phyloP scores from a whole-genome alignment of 2,329 filamentous ascomycete species.

The Fusarium azukiicola region DNA sequence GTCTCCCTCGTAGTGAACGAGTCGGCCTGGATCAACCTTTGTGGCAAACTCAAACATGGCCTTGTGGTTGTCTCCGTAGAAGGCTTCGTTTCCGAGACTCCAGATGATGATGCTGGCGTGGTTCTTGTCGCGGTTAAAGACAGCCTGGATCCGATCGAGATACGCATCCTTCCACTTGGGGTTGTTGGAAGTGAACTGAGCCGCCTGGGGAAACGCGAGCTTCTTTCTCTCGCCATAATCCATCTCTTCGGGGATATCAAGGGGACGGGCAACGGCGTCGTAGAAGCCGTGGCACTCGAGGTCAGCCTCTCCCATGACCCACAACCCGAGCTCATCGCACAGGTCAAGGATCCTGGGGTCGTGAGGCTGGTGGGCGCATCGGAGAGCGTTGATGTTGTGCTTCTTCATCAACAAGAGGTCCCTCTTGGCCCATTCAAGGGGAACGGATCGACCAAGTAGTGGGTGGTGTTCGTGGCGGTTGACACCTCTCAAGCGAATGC shows the following conservation, averaged over 20 bases:
- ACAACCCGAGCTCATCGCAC: conserved; percentile 83
- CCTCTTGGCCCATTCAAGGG: conserved; percentile 78
- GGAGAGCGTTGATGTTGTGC: conserved; percentile 86
- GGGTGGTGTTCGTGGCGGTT: conserved; percentile 85
- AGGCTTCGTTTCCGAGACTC: conserved; percentile 87
- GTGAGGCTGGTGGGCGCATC: conserved; percentile 85
- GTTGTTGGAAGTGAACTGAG: conserved; percentile 81
- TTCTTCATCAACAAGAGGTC: conserved; percentile 85
- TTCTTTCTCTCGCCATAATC: conserved; percentile 81
- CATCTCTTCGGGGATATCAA: conserved; percentile 75
- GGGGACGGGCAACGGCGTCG: conserved; percentile 70
- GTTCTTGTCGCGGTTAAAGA: conserved; percentile 86
- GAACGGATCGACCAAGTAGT: conserved; percentile 80
- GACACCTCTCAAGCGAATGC: conserved; percentile 82
- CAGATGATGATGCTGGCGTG: conserved; percentile 86
- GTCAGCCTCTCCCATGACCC: conserved; percentile 76
- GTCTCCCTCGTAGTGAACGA: conserved; percentile 85
- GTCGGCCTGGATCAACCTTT: conserved; percentile 75
- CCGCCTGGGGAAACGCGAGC: conserved; percentile 74
- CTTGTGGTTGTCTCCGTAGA: conserved; percentile 84
- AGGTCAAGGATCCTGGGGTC: conserved; percentile 79
- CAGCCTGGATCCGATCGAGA: conserved; percentile 82
- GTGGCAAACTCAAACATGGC: conserved; percentile 84
- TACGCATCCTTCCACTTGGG: conserved; percentile 82
- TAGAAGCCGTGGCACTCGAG: conserved; percentile 77